Conservation (phyloP, 192 early-diverging fungal species). For the Linnemannia exigua region DNA sequence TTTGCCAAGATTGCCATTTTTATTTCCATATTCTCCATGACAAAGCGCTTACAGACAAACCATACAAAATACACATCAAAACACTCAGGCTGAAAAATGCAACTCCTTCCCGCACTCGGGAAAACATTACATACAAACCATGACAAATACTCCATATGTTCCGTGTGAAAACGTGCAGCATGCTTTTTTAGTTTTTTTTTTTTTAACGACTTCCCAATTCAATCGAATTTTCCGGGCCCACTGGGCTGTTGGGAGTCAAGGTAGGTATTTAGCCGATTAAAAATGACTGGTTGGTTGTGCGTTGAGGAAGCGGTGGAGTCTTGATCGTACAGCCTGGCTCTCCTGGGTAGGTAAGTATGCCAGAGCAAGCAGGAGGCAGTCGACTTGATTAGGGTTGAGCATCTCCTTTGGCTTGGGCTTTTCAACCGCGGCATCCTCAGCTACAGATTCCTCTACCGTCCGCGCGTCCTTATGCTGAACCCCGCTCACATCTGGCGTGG, state of each 20-base stretch:
- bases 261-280: too few species aligned
- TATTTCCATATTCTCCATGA: not conserved
- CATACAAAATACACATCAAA: not conserved
- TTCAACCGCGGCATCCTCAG: not conserved
- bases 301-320: slow-evolving; percentile 9
- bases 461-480: not conserved
- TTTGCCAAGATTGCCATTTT: not conserved
- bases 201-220: too few species aligned
- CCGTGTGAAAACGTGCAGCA: too few species aligned
- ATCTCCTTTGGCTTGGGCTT: not conserved
- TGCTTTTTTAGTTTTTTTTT: too few species aligned
- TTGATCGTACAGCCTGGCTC: slow-evolving; percentile 21
- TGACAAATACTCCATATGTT: too few species aligned
- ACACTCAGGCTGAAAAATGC: too few species aligned
- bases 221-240: too few species aligned
- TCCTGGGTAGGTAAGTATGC: slow-evolving; percentile 28
- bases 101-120: too few species aligned
- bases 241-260: too few species aligned
- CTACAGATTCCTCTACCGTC: not conserved
- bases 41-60: not conserved
- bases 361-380: slow-evolving; percentile 19
- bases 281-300: not conserved
- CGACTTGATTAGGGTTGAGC: slow-evolving; percentile 14
- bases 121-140: too few species aligned
- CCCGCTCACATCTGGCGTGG: not conserved